A percentile compares a stretch with the other conserved stretches of the same genome.
Conservation (phyloP, 441 rosid species). For the Euphorbia celastroides region DNA sequence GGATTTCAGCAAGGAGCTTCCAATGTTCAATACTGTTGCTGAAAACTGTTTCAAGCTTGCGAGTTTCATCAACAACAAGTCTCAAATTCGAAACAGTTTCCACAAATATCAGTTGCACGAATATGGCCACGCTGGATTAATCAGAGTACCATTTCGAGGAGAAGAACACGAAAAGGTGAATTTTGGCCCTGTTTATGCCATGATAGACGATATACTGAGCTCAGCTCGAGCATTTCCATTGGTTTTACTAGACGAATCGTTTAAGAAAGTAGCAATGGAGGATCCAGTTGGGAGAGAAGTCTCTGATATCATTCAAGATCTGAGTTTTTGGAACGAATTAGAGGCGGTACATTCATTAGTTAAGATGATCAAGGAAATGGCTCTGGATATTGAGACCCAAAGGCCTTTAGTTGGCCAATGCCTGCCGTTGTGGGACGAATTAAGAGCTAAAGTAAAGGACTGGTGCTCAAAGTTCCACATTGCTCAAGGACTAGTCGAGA, state of each 20-base stretch:
- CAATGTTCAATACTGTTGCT: slow-evolving; percentile 54
- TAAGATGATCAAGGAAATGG: slow-evolving; percentile 71
- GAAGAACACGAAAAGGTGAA: slow-evolving; percentile 38
- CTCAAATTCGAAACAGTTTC: slow-evolving; percentile 60
- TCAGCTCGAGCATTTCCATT: slow-evolving; percentile 61
- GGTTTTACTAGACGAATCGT: slow-evolving; percentile 64
- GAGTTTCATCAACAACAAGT: slow-evolving; percentile 57
- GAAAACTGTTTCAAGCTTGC: slow-evolving; percentile 70
- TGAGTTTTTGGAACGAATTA: slow-evolving; percentile 80
- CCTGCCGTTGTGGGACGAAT: slow-evolving; percentile 81
- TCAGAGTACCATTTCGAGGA: slow-evolving; percentile 52
- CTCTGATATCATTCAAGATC: slow-evolving; percentile 56
- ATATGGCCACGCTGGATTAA: slow-evolving; percentile 42
- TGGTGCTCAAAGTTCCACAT: slow-evolving; percentile 75
- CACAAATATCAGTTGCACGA: slow-evolving; percentile 71
- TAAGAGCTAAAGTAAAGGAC: slow-evolving; percentile 71
- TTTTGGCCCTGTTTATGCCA: slow-evolving; percentile 40
- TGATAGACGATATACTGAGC: slow-evolving; percentile 73
- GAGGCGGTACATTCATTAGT: slow-evolving; percentile 71
- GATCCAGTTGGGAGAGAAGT: slow-evolving; percentile 66
- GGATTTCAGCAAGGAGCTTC: slow-evolving; percentile 73
- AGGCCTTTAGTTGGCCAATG: slow-evolving; percentile 84
- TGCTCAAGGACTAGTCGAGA: slow-evolving; percentile 66
- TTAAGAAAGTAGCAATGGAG: slow-evolving; percentile 51
- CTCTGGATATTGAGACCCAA: slow-evolving; percentile 64